Percentiles rank a stretch among this genome's conserved stretches.
Evolutionary conservation across 2,329 filamentous ascomycete genomes (phyloP).

Genomic region (Aspergillus japonicus): DNA sequence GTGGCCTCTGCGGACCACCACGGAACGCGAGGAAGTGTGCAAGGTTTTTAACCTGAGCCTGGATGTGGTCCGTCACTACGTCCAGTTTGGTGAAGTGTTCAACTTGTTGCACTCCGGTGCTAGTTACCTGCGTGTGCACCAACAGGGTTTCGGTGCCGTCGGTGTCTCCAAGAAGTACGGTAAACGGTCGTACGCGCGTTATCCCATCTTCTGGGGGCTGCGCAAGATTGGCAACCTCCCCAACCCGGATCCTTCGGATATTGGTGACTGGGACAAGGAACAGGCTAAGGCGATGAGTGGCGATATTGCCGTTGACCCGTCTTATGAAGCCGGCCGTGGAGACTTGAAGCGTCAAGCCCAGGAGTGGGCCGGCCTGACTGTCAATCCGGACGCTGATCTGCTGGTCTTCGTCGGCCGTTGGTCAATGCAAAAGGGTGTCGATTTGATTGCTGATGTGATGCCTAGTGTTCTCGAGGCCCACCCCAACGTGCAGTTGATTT

Average conservation of each 20-base stretch:
- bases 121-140: conserved; percentile 64
- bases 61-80: conserved; percentile 58
- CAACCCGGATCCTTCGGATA: conserved; percentile 63
- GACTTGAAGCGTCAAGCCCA: conserved; percentile 61
- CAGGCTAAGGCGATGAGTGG: conserved; percentile 50
- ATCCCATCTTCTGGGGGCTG: conserved; percentile 67
- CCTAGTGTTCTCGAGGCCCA: conserved; percentile 62
- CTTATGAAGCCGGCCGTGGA: conserved; percentile 53
- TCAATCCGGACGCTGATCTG: conserved; percentile 60
- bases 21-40: conserved; percentile 62
- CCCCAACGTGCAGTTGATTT: conserved; percentile 60
- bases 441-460: conserved; percentile 67
- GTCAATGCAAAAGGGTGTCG: conserved; percentile 67
- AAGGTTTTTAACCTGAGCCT: conserved; percentile 60
- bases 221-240: conserved; percentile 62
- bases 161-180: conserved; percentile 68
- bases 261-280: conserved; percentile 56
- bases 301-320: conserved; percentile 53
- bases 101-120: conserved; percentile 64
- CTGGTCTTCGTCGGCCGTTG: conserved; percentile 68
- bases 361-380: conserved; percentile 63
- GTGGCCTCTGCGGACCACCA: conserved; percentile 63
- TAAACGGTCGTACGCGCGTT: conserved; percentile 62
- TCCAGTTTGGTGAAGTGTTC: conserved; percentile 67
- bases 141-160: conserved; percentile 65